Evolutionary conservation across 495 filamentous ascomycete species (phyloP).

Genomic region (Penicillium bialowiezense): DNA sequence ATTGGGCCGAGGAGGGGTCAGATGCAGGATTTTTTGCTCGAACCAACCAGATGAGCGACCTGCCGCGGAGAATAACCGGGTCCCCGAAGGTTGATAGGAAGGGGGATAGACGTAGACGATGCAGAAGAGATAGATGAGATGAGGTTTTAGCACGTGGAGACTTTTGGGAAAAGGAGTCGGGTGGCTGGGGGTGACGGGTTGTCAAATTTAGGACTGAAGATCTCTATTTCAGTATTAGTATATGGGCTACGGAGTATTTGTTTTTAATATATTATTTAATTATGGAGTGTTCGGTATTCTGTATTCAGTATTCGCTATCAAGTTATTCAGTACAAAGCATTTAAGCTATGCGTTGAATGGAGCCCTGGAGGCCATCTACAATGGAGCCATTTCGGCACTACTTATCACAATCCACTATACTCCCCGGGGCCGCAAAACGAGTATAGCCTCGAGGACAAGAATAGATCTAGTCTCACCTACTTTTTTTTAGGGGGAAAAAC

Average conservation of each 20-base stretch:
- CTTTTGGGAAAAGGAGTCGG: background rate
- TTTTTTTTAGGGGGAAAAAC: too few species aligned
- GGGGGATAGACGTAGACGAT: constrained; percentile 1
- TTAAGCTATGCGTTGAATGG: too few species aligned
- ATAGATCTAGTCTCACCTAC: constrained; percentile 1
- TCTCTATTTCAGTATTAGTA: background rate
- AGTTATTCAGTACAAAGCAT: too few species aligned
- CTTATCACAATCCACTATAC: too few species aligned
- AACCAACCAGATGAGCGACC: constrained; percentile 11
- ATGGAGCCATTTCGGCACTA: too few species aligned
- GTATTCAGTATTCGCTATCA: too few species aligned
- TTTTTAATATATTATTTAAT: too few species aligned
- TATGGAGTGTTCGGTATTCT: too few species aligned
- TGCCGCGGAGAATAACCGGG: constrained; percentile 7
- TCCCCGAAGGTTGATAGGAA: constrained; percentile 2
- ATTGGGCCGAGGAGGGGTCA: constrained; percentile 31
- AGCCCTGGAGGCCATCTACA: too few species aligned
- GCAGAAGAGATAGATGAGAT: constrained; percentile 6
- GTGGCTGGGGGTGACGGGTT: background rate
- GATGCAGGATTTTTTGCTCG: constrained; percentile 13
- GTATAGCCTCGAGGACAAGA: background rate
- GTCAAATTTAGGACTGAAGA: too few species aligned
- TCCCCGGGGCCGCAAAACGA: too few species aligned
- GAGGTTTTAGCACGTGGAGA: constrained; percentile 6
- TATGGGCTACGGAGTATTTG: background rate